phyloP scores from a whole-genome alignment of 352 stramenopile genomes.

The Globisporangium rhizosaccharum region DNA sequence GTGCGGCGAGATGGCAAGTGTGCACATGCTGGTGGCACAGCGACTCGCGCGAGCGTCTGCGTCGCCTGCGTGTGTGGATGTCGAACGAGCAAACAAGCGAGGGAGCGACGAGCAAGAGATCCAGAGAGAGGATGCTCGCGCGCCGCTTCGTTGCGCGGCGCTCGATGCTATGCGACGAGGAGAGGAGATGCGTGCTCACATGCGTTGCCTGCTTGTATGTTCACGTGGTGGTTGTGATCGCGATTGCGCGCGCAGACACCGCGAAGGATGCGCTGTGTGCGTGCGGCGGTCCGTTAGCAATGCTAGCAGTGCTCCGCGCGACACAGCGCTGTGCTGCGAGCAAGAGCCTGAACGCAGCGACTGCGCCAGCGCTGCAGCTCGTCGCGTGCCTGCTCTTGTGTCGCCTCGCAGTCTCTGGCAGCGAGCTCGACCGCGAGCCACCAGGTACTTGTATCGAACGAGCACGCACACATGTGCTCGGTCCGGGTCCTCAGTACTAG shows the following conservation, averaged over 20 bases:
- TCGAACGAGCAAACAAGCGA: too few species aligned
- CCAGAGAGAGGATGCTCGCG: not conserved
- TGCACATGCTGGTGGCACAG: not conserved
- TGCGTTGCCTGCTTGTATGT: not conserved
- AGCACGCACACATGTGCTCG: too few species aligned
- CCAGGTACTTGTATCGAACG: constrained; percentile 11
- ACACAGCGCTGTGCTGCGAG: not conserved
- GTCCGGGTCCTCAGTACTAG: too few species aligned
- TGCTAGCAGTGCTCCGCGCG: constrained; percentile 3
- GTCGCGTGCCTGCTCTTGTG: constrained; percentile 52
- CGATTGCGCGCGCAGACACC: constrained; percentile 18
- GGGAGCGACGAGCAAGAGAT: not conserved
- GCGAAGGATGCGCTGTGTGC: constrained; percentile 39
- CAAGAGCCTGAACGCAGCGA: not conserved
- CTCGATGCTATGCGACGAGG: not conserved
- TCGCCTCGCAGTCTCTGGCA: constrained; percentile 22
- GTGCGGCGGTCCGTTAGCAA: constrained; percentile 1
- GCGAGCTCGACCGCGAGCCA: constrained; percentile 4
- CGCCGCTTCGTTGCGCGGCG: not conserved
- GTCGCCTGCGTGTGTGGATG: not conserved
- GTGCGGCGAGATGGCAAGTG: constrained; percentile 27
- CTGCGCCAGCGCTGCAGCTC: constrained; percentile 25
- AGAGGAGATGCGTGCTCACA: not conserved
- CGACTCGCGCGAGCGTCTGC: too few species aligned
- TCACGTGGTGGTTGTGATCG: not conserved